A percentile compares a stretch with the other conserved stretches of the same genome.
These are phyloP conservation scores for Fusarium chuoi DNA, from an alignment of 2,329 filamentous ascomycete genomes.

Conservation along the genomic window DNA sequence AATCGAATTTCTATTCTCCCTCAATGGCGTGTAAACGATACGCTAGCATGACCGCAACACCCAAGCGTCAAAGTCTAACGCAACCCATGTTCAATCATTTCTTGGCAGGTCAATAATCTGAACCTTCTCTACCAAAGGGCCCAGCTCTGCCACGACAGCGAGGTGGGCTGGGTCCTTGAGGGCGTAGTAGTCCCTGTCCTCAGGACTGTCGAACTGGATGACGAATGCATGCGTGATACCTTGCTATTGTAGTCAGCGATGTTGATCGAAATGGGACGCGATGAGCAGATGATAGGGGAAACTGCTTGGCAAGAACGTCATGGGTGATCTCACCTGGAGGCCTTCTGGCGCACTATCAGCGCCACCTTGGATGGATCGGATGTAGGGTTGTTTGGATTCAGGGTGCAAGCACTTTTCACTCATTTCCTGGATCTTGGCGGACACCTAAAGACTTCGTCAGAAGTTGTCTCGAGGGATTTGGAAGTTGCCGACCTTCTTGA, in stretches of 20 bases:
- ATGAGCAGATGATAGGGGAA: too few species aligned
- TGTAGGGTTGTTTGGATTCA: neutral
- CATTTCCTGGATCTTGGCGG: neutral
- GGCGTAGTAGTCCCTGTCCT: conserved; percentile 76
- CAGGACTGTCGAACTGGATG: conserved; percentile 67
- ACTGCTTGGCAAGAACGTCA: too few species aligned
- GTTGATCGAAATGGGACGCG: too few species aligned
- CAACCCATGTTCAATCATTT: neutral
- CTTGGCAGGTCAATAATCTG: conserved; percentile 66
- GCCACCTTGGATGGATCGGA: neutral
- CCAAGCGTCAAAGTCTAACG: neutral
- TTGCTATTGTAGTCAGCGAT: neutral
- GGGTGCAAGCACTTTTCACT: neutral
- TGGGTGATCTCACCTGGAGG: neutral
- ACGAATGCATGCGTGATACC: neutral
- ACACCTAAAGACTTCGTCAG: neutral
- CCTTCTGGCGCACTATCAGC: neutral
- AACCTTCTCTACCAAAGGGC: conserved; percentile 59
- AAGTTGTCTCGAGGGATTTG: accelerated
- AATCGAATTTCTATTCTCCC: too few species aligned
- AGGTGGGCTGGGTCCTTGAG: conserved; percentile 71
- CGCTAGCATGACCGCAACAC: too few species aligned
- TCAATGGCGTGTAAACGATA: too few species aligned
- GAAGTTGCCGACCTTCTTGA: neutral
- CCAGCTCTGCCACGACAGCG: conserved; percentile 64